phyloP scores from a whole-genome alignment of 805 yeast species.

The Lipomyces starkeyi region DNA sequence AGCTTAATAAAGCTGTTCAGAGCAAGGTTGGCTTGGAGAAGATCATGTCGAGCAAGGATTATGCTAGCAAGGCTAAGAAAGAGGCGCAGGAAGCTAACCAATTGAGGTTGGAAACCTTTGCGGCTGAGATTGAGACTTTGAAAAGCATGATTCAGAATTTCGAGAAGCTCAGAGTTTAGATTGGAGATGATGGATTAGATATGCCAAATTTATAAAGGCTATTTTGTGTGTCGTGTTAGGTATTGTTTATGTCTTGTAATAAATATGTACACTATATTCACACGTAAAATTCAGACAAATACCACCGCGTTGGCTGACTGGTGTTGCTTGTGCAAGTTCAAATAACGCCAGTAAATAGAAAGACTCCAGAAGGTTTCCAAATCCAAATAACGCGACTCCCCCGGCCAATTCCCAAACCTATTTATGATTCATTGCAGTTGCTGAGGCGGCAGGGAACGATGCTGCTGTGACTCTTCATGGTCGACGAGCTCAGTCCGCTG shows the following conservation, averaged over 20 bases:
- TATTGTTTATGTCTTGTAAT: background rate
- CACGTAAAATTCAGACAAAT: too few species aligned
- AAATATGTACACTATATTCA: background rate
- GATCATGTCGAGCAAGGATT: slow-evolving; percentile 72
- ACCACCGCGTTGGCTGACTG: too few species aligned
- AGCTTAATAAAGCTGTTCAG: slow-evolving; percentile 68
- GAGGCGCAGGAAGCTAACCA: slow-evolving; percentile 80
- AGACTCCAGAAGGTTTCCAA: background rate
- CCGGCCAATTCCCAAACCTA: background rate
- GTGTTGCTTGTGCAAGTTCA: background rate
- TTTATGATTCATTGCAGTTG: background rate
- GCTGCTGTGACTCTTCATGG: slow-evolving; percentile 4
- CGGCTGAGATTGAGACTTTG: slow-evolving; percentile 89
- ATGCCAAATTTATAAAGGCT: background rate
- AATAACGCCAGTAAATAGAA: background rate
- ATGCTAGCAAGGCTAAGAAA: slow-evolving; percentile 80
- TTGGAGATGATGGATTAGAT: background rate
- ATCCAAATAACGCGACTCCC: slow-evolving; percentile 1
- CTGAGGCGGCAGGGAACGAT: background rate
- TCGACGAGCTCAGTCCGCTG: slow-evolving; percentile 8
- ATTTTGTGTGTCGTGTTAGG: background rate
- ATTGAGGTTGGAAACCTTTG: slow-evolving; percentile 67
- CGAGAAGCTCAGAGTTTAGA: slow-evolving; percentile 69
- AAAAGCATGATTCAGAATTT: slow-evolving; percentile 84
- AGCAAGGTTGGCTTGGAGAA: slow-evolving; percentile 69